Conservation (phyloP, 1,284 basidiomycete species). For the Pterula multifida region DNA sequence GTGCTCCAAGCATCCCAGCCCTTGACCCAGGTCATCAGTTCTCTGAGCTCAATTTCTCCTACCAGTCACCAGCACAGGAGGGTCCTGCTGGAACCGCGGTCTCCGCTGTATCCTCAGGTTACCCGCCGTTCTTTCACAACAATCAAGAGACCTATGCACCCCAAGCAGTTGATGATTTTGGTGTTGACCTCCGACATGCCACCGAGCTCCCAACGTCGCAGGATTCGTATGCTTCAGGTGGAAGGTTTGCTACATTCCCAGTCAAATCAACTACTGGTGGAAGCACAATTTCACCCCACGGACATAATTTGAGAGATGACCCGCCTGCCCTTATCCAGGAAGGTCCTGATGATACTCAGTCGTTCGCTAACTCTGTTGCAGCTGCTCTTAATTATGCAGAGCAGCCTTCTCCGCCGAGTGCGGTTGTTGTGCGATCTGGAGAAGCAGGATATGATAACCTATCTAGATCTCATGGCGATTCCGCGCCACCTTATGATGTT, state of each 20-base stretch:
- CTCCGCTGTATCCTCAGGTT: background rate
- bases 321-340: constrained; percentile 19
- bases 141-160: background rate
- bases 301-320: constrained; percentile 17
- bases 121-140: background rate
- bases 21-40: constrained; percentile 7
- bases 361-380: constrained; percentile 40
- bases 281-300: background rate
- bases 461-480: constrained; percentile 6
- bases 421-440: background rate
- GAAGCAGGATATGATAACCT: background rate
- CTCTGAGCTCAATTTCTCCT: constrained; percentile 9
- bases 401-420: constrained; percentile 9
- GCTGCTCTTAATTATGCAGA: constrained; percentile 27
- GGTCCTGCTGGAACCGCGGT: background rate
- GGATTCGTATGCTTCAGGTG: constrained; percentile 16
- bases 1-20: constrained; percentile 23
- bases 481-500: background rate
- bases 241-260: constrained; percentile 49
- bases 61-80: constrained; percentile 9
- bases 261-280: constrained; percentile 16
- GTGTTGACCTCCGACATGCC: constrained; percentile 12
- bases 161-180: constrained; percentile 27
- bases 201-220: constrained; percentile 11
- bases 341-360: constrained; percentile 21